These are phyloP conservation scores for Panicum virgatum DNA, from an alignment of 202 grass and related monocot genomes.

Conservation along the genomic window DNA sequence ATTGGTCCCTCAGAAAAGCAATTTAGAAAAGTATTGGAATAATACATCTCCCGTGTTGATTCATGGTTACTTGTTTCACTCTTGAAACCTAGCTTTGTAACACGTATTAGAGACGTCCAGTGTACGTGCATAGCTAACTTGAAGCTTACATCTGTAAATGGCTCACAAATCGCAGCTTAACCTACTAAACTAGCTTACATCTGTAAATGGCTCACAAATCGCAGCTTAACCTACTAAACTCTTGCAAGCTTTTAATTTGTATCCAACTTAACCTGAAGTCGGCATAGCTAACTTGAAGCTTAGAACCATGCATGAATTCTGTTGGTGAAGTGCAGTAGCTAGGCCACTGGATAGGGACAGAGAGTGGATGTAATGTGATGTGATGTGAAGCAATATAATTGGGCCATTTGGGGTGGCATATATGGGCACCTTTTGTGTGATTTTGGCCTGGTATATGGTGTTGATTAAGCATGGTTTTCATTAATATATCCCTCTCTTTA, in stretches of 20 bases:
- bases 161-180: background rate
- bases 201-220: background rate
- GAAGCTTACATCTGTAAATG: background rate
- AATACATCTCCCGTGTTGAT: background rate
- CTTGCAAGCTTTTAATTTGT: background rate
- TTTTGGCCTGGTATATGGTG: background rate
- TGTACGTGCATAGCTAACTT: no score
- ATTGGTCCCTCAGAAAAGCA: background rate
- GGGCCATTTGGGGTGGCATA: background rate
- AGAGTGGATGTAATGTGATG: background rate
- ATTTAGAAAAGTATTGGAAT: background rate
- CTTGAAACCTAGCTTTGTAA: no score
- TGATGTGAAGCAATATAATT: background rate
- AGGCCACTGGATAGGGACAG: background rate
- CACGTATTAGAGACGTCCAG: no score
- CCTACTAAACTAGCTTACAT: background rate
- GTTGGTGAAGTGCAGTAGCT: background rate
- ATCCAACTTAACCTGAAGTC: background rate
- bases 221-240: background rate
- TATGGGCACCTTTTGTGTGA: background rate
- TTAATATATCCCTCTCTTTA: background rate
- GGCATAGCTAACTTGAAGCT: background rate
- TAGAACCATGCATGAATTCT: background rate
- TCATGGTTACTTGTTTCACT: no score
- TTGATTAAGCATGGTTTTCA: conserved; percentile 6